phyloP scores from a whole-genome alignment of 1,284 basidiomycete genomes.

The Malassezia sympodialis region DNA sequence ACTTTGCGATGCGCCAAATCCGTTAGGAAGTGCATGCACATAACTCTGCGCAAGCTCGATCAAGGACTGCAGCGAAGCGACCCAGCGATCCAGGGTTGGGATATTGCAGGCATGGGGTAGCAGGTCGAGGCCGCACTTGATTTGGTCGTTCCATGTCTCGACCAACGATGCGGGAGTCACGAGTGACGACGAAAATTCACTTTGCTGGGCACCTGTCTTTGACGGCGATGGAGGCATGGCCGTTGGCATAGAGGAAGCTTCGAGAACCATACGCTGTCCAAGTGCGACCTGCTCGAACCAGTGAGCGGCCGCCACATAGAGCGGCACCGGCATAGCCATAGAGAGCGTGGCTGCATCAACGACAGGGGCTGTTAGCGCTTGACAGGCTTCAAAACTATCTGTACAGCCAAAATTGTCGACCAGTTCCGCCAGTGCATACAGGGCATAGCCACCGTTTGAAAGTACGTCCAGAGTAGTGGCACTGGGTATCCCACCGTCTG shows the following conservation, averaged over 20 bases:
- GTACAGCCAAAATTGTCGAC: not conserved
- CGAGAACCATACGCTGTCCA: not conserved
- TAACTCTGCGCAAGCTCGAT: constrained; percentile 1
- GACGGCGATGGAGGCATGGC: not conserved
- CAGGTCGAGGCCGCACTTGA: not conserved
- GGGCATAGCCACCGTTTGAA: constrained; percentile 8
- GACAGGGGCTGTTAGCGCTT: not conserved
- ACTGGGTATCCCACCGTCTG: not conserved
- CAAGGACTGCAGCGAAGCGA: not conserved
- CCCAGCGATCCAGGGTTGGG: not conserved
- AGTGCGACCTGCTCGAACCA: not conserved
- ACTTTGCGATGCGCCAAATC: constrained; percentile 13
- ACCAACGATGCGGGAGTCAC: constrained; percentile 9
- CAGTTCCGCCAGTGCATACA: constrained; percentile 11
- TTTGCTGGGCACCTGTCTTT: not conserved
- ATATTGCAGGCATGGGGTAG: not conserved
- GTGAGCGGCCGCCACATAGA: constrained; percentile 4
- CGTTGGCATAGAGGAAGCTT: not conserved
- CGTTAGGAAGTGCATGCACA: not conserved
- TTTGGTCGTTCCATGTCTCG: constrained; percentile 12
- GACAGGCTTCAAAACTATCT: not conserved
- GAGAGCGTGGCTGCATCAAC: not conserved
- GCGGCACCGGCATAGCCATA: not conserved
- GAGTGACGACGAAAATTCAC: constrained; percentile 6
- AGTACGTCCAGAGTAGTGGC: constrained; percentile 12